phyloP scores from a whole-genome alignment of 2,329 filamentous ascomycete genomes.

The Diplodia corticola region DNA sequence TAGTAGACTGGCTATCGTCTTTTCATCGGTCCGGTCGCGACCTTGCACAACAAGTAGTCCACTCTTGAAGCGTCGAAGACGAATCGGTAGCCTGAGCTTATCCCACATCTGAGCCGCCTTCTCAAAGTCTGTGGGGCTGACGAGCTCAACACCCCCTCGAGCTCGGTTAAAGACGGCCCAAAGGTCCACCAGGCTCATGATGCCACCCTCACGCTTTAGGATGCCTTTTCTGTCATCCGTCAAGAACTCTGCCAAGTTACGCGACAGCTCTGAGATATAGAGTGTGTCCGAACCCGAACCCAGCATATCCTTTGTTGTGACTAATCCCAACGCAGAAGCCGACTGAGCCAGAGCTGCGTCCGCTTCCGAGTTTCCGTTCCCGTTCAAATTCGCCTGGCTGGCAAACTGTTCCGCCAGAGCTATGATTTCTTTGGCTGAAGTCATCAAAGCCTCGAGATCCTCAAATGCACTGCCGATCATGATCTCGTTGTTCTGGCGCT shows the following conservation, averaged over 20 bases:
- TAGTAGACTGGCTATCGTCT: conserved; percentile 75
- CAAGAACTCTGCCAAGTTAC: conserved; percentile 42
- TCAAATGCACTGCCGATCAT: conserved; percentile 94
- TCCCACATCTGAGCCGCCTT: conserved; percentile 89
- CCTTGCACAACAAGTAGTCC: conserved; percentile 93
- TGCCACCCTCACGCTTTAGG: conserved; percentile 39
- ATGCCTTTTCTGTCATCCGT: conserved; percentile 41
- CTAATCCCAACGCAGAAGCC: conserved; percentile 77
- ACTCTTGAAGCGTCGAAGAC: conserved; percentile 84
- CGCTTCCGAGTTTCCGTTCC: conserved; percentile 64
- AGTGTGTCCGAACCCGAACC: conserved; percentile 76
- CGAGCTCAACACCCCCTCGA: conserved; percentile 88
- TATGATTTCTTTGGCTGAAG: conserved; percentile 93
- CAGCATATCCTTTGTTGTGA: conserved; percentile 95
- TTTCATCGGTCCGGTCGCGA: conserved; percentile 84
- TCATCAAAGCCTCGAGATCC: conserved; percentile 94
- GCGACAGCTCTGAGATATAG: conserved; percentile 68
- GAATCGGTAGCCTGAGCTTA: conserved; percentile 78
- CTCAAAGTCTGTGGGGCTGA: conserved; percentile 88
- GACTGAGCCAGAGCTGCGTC: conserved; percentile 77
- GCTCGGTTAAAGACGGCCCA: conserved; percentile 81
- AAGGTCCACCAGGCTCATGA: conserved; percentile 43
- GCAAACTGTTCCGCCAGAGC: conserved; percentile 88
- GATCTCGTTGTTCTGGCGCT: conserved; percentile 88
- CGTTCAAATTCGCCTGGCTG: conserved; percentile 61